A percentile compares a stretch with the other conserved stretches of the same genome.
Evolutionary conservation across 2,329 filamentous ascomycete species (phyloP).

Genomic region (Sphaerostilbella broomeana): DNA sequence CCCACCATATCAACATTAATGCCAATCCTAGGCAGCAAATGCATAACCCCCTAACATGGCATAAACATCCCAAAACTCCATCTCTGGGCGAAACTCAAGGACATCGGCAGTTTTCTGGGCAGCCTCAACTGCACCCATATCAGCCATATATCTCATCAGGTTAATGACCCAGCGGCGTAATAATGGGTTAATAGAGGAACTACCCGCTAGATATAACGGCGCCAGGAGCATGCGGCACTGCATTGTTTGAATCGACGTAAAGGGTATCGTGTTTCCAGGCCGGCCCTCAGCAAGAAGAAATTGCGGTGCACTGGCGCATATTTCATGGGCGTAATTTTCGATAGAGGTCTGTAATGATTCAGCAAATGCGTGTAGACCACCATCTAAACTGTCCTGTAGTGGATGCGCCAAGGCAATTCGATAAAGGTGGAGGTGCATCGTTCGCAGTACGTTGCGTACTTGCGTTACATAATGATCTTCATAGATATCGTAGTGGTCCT

Average conservation of each 20-base stretch:
- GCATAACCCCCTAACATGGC: constrained; percentile 22
- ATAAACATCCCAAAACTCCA: constrained; percentile 20
- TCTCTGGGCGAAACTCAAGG: constrained; percentile 10
- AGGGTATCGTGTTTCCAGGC: constrained; percentile 12
- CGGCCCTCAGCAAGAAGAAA: constrained; percentile 12
- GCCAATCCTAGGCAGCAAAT: constrained; percentile 15
- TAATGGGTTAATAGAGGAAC: constrained; percentile 8
- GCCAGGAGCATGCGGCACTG: constrained; percentile 16
- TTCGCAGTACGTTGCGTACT: constrained; percentile 18
- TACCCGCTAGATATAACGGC: constrained; percentile 16
- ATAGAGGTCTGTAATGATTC: constrained; percentile 2
- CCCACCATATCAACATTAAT: too few relatives aligned
- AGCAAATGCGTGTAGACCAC: neutral
- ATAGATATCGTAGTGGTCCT: constrained; percentile 17
- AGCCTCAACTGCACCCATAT: constrained; percentile 13
- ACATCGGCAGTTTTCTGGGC: constrained; percentile 14
- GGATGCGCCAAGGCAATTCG: constrained; percentile 6
- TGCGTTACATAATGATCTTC: constrained; percentile 17
- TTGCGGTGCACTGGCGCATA: constrained; percentile 18
- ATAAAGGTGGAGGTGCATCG: constrained; percentile 17
- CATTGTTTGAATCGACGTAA: constrained; percentile 17
- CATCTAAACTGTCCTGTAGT: neutral
- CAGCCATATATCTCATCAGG: constrained; percentile 16
- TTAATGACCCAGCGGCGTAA: constrained; percentile 14
- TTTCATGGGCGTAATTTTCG: constrained; percentile 6